Conservation (phyloP, 2,329 filamentous ascomycete species). For the Purpureocillium takamizusanense region DNA sequence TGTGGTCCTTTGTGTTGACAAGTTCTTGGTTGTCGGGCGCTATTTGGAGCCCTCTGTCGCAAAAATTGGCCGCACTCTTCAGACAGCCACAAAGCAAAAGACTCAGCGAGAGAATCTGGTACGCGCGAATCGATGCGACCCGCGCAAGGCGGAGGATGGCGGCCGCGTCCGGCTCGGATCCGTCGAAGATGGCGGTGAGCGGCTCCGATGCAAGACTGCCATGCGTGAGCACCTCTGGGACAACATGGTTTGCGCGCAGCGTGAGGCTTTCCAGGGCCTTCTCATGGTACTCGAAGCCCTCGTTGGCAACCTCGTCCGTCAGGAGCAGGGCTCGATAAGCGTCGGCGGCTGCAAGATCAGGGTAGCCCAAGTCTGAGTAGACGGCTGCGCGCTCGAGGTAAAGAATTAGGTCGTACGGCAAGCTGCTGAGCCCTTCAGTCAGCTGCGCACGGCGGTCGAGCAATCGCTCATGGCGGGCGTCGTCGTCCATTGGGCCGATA, state of each 20-base stretch:
- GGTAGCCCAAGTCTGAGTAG: constrained; percentile 70
- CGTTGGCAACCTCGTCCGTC: constrained; percentile 69
- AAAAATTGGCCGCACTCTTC: constrained; percentile 58
- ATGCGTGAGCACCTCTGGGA: constrained; percentile 37
- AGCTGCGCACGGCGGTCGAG: constrained; percentile 46
- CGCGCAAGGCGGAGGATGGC: constrained; percentile 32
- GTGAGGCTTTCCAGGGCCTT: constrained; percentile 46
- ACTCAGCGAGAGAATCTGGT: constrained; percentile 48
- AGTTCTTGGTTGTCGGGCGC: constrained; percentile 49
- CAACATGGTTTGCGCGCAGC: constrained; percentile 19
- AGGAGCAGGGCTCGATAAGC: constrained; percentile 85
- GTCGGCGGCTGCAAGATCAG: constrained; percentile 82
- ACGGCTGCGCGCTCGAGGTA: constrained; percentile 62
- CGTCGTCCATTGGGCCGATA: constrained; percentile 18
- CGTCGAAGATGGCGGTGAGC: constrained; percentile 20
- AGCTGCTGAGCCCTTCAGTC: constrained; percentile 42
- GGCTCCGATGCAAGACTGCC: constrained; percentile 29
- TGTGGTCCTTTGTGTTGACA: constrained; percentile 40
- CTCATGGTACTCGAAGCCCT: constrained; percentile 76
- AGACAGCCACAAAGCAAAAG: constrained; percentile 59
- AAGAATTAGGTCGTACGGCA: constrained; percentile 53
- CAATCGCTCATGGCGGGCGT: constrained; percentile 32
- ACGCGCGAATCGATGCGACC: constrained; percentile 46
- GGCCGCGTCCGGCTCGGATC: constrained; percentile 22
- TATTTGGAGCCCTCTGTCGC: constrained; percentile 47